Base-by-base conservation (phyloP, 2,329 filamentous ascomycete species). In the Exophiala phaeomuriformis region DNA sequence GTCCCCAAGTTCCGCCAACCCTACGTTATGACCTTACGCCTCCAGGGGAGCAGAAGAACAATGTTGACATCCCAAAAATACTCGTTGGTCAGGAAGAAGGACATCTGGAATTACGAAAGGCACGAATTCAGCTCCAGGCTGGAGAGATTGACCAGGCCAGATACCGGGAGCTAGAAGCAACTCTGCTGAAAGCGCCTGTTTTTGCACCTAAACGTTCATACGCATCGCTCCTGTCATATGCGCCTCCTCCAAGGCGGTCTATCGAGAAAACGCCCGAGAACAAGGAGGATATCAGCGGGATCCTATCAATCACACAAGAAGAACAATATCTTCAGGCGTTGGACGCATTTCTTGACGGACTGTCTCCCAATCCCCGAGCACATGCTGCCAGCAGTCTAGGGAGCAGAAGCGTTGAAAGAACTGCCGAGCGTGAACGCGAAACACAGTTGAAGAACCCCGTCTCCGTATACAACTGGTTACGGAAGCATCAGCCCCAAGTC, bases 401-500 rank as follows among this genome's bases (percentile, higher is more conserved):
- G 33, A 74, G 64, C 42, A 68, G 75, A 40, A 74, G 76, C 63
- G 67, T 42, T 7, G 61, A 72, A 49, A 71, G 75, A 53, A 74
- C 81, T 49, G 68, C 76, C 41, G 77, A 82, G 51, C 70, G 72
- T 55, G 78, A 74, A 69, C 77, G 71, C 66, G 77, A 80, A 52
- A 67, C 78, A 47, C 76, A 78, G 30, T 70, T 89, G 28, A 80
- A 80, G 48, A 97, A 97, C 67, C 90, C 90, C 0, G 87, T 89
- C 40, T 94, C 88, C 55, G 90, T 95, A 2, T 94, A 95, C 73
- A 96, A 94, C 69, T 98, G 93, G 93, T 80, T 98, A 8, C 81
- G 88, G 58, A 84, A 88, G 66, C 79, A 95, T 69, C 84, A 88
- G 55, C 87, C 90, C 2, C 84, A 91, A 68, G 84, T 90, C 46